Evolutionary conservation across 1,284 basidiomycete genomes (phyloP).

Genomic region (Hymenochaete sp.): DNA sequence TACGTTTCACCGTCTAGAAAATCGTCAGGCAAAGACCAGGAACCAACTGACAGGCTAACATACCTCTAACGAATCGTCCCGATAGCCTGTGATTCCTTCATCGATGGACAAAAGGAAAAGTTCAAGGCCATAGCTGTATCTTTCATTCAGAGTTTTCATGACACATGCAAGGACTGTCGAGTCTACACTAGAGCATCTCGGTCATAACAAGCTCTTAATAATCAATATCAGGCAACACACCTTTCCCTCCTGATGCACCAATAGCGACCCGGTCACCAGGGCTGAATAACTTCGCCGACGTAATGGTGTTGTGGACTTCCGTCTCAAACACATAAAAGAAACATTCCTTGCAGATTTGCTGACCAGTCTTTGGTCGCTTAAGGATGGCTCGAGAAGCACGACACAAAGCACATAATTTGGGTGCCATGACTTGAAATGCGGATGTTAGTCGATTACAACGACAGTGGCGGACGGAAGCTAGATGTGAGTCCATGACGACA

Average conservation of each 20-base stretch:
- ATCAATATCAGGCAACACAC: slow-evolving; percentile 31
- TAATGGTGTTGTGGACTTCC: slow-evolving; percentile 95
- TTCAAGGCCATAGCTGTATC: slow-evolving; percentile 88
- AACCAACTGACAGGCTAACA: slow-evolving; percentile 19
- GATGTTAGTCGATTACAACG: neutral
- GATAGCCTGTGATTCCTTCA: slow-evolving; percentile 96
- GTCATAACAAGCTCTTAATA: neutral
- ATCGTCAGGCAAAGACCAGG: slow-evolving; percentile 4
- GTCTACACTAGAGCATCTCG: slow-evolving; percentile 43
- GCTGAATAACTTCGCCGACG: slow-evolving; percentile 72
- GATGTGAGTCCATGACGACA: too few relatives aligned
- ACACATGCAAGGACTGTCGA: slow-evolving; percentile 97
- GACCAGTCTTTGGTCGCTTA: slow-evolving; percentile 94
- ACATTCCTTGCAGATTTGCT: slow-evolving; percentile 91
- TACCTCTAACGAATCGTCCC: slow-evolving; percentile 95
- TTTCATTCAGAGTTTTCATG: slow-evolving; percentile 91
- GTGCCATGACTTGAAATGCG: slow-evolving; percentile 45
- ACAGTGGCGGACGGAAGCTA: neutral
- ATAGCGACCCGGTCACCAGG: slow-evolving; percentile 94
- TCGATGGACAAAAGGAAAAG: slow-evolving; percentile 95
- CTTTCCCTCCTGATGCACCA: slow-evolving; percentile 97
- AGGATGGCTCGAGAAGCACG: slow-evolving; percentile 74
- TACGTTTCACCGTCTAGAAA: slow-evolving; percentile 90
- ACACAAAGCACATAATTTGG: slow-evolving; percentile 69
- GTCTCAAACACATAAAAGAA: slow-evolving; percentile 98